phyloP scores from a whole-genome alignment of 2,329 filamentous ascomycete species.

The Penicillium sp. region DNA sequence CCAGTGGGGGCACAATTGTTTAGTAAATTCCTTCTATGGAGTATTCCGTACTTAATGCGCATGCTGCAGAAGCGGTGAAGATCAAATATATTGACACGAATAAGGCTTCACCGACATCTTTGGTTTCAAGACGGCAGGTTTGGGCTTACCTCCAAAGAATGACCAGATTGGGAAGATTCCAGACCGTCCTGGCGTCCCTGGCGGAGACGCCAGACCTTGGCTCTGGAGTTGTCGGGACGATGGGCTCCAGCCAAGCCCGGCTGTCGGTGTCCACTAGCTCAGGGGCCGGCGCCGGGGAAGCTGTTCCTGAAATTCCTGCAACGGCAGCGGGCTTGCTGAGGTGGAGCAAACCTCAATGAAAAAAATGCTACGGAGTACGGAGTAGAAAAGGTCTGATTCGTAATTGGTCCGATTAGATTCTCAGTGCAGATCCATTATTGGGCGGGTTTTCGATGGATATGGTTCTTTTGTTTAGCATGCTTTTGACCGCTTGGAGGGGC shows the following conservation, averaged over 20 bases:
- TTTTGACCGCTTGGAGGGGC: constrained; percentile 10
- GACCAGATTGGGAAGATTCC: constrained; percentile 13
- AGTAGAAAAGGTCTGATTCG: constrained; percentile 12
- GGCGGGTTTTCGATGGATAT: constrained; percentile 7
- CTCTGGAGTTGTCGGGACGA: constrained; percentile 26
- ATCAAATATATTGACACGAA: constrained; percentile 4
- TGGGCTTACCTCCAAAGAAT: background rate
- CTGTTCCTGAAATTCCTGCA: constrained; percentile 34
- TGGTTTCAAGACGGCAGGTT: constrained; percentile 7
- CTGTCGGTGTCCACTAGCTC: constrained; percentile 31
- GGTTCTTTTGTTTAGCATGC: constrained; percentile 4
- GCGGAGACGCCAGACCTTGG: constrained; percentile 11
- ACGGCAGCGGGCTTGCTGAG: constrained; percentile 19
- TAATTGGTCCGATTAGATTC: constrained; percentile 22
- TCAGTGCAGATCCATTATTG: constrained; percentile 24
- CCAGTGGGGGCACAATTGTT: constrained; percentile 1
- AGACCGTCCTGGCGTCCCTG: constrained; percentile 21
- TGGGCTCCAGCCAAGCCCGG: constrained; percentile 19
- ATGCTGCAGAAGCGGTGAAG: constrained; percentile 22
- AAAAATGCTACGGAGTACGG: background rate
- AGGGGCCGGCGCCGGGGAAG: constrained; percentile 33
- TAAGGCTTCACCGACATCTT: constrained; percentile 25
- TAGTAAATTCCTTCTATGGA: constrained; percentile 2
- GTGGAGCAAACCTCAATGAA: constrained; percentile 14
- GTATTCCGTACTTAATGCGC: background rate